A percentile compares a stretch with the other conserved stretches of the same genome.
phyloP scores from a whole-genome alignment of 2,329 filamentous ascomycete genomes.

The Sarocladium oryzae region DNA sequence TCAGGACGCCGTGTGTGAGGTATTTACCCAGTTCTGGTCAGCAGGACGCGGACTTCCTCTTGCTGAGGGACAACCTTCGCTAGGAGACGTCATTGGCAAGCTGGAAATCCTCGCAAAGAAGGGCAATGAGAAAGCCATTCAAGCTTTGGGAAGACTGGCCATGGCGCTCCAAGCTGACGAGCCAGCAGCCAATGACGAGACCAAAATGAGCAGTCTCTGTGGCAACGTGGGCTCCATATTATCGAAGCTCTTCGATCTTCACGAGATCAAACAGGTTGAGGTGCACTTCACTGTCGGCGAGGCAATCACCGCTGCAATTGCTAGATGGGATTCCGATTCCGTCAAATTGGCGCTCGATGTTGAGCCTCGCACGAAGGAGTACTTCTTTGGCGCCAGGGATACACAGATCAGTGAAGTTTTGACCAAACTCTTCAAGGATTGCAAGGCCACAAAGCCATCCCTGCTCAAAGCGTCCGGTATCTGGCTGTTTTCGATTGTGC shows the following conservation, averaged over 20 bases:
- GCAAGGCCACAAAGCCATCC: constrained; percentile 79
- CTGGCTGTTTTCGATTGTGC: constrained; percentile 87
- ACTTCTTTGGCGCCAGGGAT: constrained; percentile 32
- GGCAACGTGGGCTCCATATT: neutral
- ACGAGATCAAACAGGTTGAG: constrained; percentile 80
- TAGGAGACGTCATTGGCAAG: constrained; percentile 49
- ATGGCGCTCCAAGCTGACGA: constrained; percentile 33
- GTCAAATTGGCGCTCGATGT: constrained; percentile 72
- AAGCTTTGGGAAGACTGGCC: constrained; percentile 71
- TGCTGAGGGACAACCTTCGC: constrained; percentile 21
- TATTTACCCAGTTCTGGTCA: constrained; percentile 40
- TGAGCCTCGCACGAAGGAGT: constrained; percentile 34
- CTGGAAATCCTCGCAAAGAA: constrained; percentile 66
- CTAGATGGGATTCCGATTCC: constrained; percentile 77
- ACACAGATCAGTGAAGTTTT: constrained; percentile 49
- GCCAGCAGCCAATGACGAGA: neutral
- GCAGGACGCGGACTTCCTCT: constrained; percentile 33
- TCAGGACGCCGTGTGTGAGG: constrained; percentile 37
- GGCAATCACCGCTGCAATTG: constrained; percentile 70
- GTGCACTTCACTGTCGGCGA: constrained; percentile 88
- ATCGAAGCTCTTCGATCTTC: constrained; percentile 59
- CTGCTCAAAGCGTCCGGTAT: constrained; percentile 89
- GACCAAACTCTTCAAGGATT: constrained; percentile 69
- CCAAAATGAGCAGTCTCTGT: neutral
- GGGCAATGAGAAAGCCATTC: constrained; percentile 74